Evolutionary conservation across 1,284 basidiomycete genomes (phyloP), one percentile per base, ranked within the genome.

Genomic region (Phellopilus nigrolimitatus): DNA sequence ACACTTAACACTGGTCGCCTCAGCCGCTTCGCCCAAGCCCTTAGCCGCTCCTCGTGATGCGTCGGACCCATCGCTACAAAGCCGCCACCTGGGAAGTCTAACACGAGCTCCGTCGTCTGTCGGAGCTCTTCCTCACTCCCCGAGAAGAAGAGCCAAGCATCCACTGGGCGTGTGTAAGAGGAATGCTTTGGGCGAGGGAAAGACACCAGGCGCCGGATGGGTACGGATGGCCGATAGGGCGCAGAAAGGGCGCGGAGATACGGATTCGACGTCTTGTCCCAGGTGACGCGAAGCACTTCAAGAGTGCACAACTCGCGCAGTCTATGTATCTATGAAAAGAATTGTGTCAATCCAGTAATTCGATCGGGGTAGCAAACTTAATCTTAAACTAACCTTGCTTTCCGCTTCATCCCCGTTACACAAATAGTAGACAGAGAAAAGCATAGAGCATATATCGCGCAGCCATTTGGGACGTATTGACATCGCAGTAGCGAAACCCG

Each of bases 191-290:
- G 95, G 36, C 95, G 78, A 1, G 89, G 82, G 9, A 99, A 75
- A n/a, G 85, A 70, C 36, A 97, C 73, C 66, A 88, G 87, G 49
- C 85, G 79, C 40, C 82, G 75, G 44, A 92, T 75, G n/a, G 78
- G 71, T 17, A 97, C 66, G 22, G 62, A 53, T 1, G 78, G 75
- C 0, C 78, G 75, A 38, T 86, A 82, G 31, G 74, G 66, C 50
- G 68, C 69, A 3, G 83, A 82, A 39, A 90, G 59, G 19, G 84
- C 66, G 30, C 86, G 84, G 56, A 97, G 89, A 71, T 93, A 91
- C 54, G 94, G 95, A 68, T 98, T 97, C 7, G 78, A 79, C 0
- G 92, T 91, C 75, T 99, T 99, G 68, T 97, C 92, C 95, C 95
- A 98, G 6, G 93, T 97, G 8, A 79, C 76, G 7, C 95, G 81